These are phyloP conservation scores for Phaeotremella fagi DNA, from an alignment of 768 basidiomycete genomes.

Conservation along the genomic window DNA sequence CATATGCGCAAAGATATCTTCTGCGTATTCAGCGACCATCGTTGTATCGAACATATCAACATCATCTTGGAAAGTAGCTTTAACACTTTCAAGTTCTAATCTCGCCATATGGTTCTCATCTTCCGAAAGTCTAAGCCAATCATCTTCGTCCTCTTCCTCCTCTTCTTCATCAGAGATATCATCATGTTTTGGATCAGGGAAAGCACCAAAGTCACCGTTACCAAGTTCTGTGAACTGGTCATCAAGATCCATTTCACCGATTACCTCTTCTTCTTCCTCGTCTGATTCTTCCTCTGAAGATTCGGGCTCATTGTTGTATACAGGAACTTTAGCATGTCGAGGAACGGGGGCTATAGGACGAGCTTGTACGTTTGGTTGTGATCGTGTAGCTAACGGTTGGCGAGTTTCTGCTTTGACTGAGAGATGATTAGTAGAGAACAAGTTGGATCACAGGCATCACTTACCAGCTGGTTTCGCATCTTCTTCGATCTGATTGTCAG, in stretches of 20 bases:
- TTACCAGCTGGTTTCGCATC: not conserved
- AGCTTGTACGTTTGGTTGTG: constrained; percentile 22
- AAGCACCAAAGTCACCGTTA: constrained; percentile 1
- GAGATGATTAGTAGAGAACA: not conserved
- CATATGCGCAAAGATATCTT: constrained; percentile 98
- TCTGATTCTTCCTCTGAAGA: constrained; percentile 8
- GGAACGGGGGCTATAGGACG: constrained; percentile 37
- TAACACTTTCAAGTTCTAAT: constrained; percentile 62
- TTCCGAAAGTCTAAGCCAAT: constrained; percentile 48
- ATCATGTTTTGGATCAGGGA: constrained; percentile 37
- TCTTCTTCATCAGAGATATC: constrained; percentile 33
- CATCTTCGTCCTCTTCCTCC: constrained; percentile 50
- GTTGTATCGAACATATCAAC: constrained; percentile 75
- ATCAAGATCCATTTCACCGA: constrained; percentile 43
- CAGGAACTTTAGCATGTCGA: constrained; percentile 22
- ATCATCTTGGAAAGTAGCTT: constrained; percentile 63
- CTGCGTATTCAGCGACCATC: constrained; percentile 98
- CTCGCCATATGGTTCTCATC: constrained; percentile 44
- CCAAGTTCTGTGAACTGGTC: constrained; percentile 10
- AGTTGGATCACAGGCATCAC: not conserved
- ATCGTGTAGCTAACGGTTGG: constrained; percentile 28
- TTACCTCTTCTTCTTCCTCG: constrained; percentile 21
- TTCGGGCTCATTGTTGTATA: constrained; percentile 17
- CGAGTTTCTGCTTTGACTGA: constrained; percentile 16
- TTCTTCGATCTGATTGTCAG: not conserved